Evolutionary conservation across 768 basidiomycete species (phyloP).

Genomic region (Kwoniella dendrophila): DNA sequence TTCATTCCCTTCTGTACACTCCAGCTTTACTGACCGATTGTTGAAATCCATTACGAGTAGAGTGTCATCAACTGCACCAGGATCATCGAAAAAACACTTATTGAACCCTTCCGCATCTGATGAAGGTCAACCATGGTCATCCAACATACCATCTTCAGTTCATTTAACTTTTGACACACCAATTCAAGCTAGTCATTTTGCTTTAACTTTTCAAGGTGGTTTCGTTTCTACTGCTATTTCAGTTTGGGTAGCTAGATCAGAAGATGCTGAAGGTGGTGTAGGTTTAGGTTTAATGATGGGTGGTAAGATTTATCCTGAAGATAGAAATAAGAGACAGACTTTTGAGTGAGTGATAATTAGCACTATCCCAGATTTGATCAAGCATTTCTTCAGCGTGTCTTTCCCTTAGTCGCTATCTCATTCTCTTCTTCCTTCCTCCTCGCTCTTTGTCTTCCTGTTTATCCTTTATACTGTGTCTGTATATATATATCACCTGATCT

Average conservation of each 20-base stretch:
- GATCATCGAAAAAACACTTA: constrained; percentile 34
- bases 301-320: constrained; percentile 51
- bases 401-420: too few species aligned
- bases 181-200: constrained; percentile 45
- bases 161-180: constrained; percentile 45
- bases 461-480: too few species aligned
- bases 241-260: constrained; percentile 43
- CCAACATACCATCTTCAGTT: constrained; percentile 42
- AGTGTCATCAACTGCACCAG: constrained; percentile 25
- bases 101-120: constrained; percentile 21
- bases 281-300: constrained; percentile 46
- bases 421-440: too few species aligned
- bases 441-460: too few species aligned
- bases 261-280: constrained; percentile 20
- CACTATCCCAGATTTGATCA: too few species aligned
- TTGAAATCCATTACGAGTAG: not conserved
- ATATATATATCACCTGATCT: too few species aligned
- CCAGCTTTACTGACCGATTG: not conserved
- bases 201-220: constrained; percentile 54
- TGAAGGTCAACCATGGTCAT: constrained; percentile 35
- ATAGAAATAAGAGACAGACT: constrained; percentile 48
- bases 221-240: constrained; percentile 43
- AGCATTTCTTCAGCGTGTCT: too few species aligned
- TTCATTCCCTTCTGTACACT: not conserved
- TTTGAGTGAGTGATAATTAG: constrained; percentile 45